Conservation (phyloP, 192 early-diverging fungal genomes). For the Lobosporangium transversale region DNA sequence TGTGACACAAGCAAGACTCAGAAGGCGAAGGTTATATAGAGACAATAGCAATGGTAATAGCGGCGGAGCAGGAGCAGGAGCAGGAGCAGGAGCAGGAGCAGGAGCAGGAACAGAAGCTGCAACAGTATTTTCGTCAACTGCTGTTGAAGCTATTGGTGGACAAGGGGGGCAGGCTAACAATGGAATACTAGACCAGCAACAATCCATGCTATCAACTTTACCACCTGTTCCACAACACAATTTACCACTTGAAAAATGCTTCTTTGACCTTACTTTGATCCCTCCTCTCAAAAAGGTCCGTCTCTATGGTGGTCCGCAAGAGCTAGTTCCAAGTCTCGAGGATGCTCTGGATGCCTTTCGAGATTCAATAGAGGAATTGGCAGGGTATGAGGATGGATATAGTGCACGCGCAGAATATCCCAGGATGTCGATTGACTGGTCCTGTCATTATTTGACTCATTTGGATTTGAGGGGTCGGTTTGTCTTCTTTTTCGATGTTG, state of each 20-base stretch:
- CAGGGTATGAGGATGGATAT: slow-evolving; percentile 32
- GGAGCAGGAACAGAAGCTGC: not conserved
- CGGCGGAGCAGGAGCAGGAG: not conserved
- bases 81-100: not conserved
- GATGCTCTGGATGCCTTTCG: slow-evolving; percentile 36
- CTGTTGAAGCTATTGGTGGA: not conserved
- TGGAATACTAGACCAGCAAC: no score
- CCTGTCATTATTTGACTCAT: slow-evolving; percentile 2
- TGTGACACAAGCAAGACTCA: slow-evolving; percentile 6
- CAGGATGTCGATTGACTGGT: slow-evolving; percentile 18
- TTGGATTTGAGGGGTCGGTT: slow-evolving; percentile 27
- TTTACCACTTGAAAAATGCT: not conserved
- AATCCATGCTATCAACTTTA: no score
- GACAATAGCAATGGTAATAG: no score
- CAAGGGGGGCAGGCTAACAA: no score
- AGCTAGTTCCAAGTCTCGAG: slow-evolving; percentile 16
- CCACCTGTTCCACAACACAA: not conserved
- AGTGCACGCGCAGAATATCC: slow-evolving; percentile 10
- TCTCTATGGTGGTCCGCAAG: slow-evolving; percentile 18
- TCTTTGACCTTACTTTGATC: not conserved
- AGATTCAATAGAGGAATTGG: slow-evolving; percentile 19
- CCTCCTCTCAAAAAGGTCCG: slow-evolving; percentile 7
- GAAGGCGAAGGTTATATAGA: not conserved
- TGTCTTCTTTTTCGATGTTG: slow-evolving; percentile 25
- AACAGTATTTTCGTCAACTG: not conserved